A percentile compares a stretch with the other conserved stretches of the same genome.
These are phyloP conservation scores for Trifolium dubium DNA, from an alignment of 306 rosid genomes.

Conservation along the genomic window DNA sequence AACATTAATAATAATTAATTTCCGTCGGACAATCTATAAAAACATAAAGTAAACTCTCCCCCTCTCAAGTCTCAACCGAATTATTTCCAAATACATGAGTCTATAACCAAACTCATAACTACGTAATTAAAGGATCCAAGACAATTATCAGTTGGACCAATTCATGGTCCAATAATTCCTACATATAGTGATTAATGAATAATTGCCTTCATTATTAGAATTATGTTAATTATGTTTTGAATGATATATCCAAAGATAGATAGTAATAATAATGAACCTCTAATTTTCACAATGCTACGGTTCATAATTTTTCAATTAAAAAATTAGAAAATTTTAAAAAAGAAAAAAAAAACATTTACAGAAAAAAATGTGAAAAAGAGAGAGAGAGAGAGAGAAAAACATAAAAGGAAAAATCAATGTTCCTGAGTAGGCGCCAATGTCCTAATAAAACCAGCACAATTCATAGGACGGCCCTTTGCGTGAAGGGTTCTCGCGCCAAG, in stretches of 20 bases:
- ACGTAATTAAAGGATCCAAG: no score
- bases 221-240: background rate
- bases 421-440: constrained; percentile 41
- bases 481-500: constrained; percentile 40
- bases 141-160: no score
- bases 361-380: background rate
- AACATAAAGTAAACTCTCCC: no score
- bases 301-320: constrained; percentile 32
- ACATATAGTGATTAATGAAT: background rate
- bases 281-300: constrained; percentile 37
- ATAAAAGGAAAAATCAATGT: constrained; percentile 32
- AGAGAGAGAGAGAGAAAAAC: constrained; percentile 8
- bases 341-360: background rate
- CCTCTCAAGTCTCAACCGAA: no score
- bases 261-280: background rate
- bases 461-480: constrained; percentile 44
- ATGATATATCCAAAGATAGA: background rate
- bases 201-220: background rate
- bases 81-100: no score
- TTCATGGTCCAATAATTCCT: no score
- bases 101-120: no score
- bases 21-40: no score
- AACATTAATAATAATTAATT: no score
- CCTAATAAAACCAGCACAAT: constrained; percentile 37
- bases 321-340: constrained; percentile 31